Evolutionary conservation across 2,329 filamentous ascomycete species (phyloP).

Genomic region (Trichoderma semiorbis): DNA sequence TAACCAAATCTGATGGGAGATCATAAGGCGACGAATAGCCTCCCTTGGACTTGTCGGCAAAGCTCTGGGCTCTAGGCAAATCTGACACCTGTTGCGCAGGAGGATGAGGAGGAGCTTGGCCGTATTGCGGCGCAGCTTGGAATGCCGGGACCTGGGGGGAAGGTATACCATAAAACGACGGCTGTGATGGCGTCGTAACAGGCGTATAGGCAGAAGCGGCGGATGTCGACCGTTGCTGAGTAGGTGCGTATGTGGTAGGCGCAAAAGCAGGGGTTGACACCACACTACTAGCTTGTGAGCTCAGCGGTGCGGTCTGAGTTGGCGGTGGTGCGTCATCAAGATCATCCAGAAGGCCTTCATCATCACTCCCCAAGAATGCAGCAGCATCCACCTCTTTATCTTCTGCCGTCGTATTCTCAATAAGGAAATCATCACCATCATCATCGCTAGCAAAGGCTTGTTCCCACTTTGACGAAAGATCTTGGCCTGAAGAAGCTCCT

Average conservation of each 20-base stretch:
- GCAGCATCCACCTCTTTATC: conserved; percentile 54
- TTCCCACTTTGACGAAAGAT: conserved; percentile 78
- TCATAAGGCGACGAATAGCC: conserved; percentile 95
- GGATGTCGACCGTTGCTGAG: conserved; percentile 9
- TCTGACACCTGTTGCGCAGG: conserved; percentile 38
- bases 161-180: background rate
- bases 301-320: conserved; percentile 18
- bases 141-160: conserved; percentile 21
- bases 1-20: conserved; percentile 76
- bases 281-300: background rate
- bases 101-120: conserved; percentile 34
- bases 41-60: conserved; percentile 83
- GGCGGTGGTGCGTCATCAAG: conserved; percentile 42
- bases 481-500: conserved; percentile 45
- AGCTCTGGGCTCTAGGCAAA: conserved; percentile 68
- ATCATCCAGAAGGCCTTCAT: conserved; percentile 80
- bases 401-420: conserved; percentile 51
- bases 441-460: conserved; percentile 75
- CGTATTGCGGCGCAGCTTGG: conserved; percentile 34
- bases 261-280: background rate
- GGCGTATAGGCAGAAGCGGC: conserved; percentile 18
- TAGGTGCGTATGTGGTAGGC: conserved; percentile 8
- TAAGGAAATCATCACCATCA: conserved; percentile 62
- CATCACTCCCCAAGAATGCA: conserved; percentile 75
- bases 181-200: background rate